phyloP scores from a whole-genome alignment of 495 filamentous ascomycete species.

The Aspergillus avenaceus region DNA sequence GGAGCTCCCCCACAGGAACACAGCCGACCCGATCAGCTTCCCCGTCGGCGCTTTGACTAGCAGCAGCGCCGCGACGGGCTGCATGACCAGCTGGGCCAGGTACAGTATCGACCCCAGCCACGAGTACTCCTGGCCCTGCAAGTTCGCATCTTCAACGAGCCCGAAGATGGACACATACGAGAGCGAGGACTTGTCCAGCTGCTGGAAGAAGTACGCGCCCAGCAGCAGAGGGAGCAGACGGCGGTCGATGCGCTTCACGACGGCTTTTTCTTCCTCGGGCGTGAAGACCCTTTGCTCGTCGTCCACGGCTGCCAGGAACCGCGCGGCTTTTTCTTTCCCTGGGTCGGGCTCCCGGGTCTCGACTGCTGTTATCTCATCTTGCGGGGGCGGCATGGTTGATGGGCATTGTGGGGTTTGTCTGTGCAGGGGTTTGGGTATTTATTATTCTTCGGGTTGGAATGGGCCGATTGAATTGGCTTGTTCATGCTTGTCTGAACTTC shows the following conservation, averaged over 20 bases:
- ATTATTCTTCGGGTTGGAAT: neutral
- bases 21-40: slow-evolving; percentile 49
- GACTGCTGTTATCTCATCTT: slow-evolving; percentile 4
- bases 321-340: slow-evolving; percentile 8
- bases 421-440: neutral
- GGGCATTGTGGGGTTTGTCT: no score
- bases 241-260: slow-evolving; percentile 44
- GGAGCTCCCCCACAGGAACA: slow-evolving; percentile 49
- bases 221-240: slow-evolving; percentile 40
- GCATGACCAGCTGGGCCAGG: slow-evolving; percentile 37
- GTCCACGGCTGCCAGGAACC: slow-evolving; percentile 14
- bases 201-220: slow-evolving; percentile 38
- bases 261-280: slow-evolving; percentile 42
- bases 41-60: slow-evolving; percentile 23
- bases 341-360: neutral
- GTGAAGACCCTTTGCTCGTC: slow-evolving; percentile 27
- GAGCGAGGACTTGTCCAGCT: slow-evolving; percentile 50
- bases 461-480: neutral
- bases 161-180: slow-evolving; percentile 48
- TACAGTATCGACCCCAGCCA: slow-evolving; percentile 46
- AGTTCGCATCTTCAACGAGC: slow-evolving; percentile 29
- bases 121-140: slow-evolving; percentile 43
- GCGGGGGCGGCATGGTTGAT: no score
- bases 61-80: slow-evolving; percentile 19
- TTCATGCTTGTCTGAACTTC: no score